These are phyloP conservation scores for Hypoxylon rubiginosum DNA, from an alignment of 2,329 filamentous ascomycete genomes.

Conservation along the genomic window DNA sequence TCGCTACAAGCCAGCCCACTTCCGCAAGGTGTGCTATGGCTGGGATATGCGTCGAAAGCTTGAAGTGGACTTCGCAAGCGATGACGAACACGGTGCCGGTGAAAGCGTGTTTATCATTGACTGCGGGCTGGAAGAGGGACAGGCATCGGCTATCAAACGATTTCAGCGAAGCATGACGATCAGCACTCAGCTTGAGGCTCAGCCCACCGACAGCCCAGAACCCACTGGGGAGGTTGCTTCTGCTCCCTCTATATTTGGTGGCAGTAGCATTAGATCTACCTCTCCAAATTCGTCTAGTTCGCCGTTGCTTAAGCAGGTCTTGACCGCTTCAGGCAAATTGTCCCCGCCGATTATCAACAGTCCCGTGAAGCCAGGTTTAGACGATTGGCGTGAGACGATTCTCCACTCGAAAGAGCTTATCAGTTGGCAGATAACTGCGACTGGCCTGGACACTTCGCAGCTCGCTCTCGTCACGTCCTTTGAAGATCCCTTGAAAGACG, in stretches of 20 bases:
- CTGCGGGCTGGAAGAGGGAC: constrained; percentile 75
- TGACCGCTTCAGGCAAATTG: constrained; percentile 46
- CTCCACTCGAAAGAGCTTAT: constrained; percentile 73
- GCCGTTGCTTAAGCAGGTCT: constrained; percentile 39
- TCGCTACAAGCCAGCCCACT: constrained; percentile 79
- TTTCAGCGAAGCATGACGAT: constrained; percentile 56
- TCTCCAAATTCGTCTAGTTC: constrained; percentile 42
- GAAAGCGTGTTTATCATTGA: constrained; percentile 82
- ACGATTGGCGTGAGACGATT: constrained; percentile 76
- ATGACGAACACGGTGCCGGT: constrained; percentile 81
- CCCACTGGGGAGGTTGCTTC: constrained; percentile 20
- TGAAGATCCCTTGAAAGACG: constrained; percentile 82
- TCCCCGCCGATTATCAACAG: constrained; percentile 37
- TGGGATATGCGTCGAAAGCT: constrained; percentile 94
- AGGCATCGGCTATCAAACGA: constrained; percentile 59
- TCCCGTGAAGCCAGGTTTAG: constrained; percentile 52
- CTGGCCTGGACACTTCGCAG: constrained; percentile 79
- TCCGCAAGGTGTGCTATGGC: constrained; percentile 80
- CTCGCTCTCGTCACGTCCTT: constrained; percentile 77
- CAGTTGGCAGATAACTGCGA: constrained; percentile 75
- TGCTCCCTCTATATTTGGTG: constrained; percentile 52
- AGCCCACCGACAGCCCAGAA: constrained; percentile 17
- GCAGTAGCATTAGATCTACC: constrained; percentile 34
- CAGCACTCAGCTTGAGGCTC: constrained; percentile 19
- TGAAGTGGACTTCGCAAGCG: constrained; percentile 89